Evolutionary conservation across 148 eudicot genomes (phyloP).

Genomic region (Vaccinium vitisidaea): DNA sequence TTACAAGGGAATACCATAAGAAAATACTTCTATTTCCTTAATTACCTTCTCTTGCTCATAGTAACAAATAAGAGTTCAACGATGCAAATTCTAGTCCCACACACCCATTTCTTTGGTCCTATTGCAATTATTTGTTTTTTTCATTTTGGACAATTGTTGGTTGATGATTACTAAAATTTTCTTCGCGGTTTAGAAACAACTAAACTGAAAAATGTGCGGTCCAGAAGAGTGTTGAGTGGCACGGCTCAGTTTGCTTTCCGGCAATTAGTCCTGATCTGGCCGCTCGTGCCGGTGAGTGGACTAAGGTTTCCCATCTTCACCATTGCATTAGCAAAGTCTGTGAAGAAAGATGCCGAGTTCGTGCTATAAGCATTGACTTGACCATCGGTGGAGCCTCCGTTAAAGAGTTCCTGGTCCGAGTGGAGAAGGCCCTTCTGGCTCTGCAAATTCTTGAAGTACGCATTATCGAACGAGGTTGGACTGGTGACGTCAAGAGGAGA

Average conservation of each 20-base stretch:
- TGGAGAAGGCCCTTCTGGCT: conserved; percentile 51
- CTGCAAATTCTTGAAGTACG: conserved; percentile 42
- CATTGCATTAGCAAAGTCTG: conserved; percentile 59
- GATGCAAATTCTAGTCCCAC: background rate
- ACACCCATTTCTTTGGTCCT: too few relatives aligned
- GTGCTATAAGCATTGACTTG: conserved; percentile 42
- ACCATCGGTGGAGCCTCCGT: conserved; percentile 50
- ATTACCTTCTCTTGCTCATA: background rate
- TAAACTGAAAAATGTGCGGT: background rate
- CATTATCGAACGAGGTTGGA: conserved; percentile 51
- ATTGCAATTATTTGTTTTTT: too few relatives aligned
- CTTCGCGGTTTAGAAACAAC: background rate
- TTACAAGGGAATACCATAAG: background rate
- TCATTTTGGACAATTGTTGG: too few relatives aligned
- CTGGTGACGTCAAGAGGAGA: conserved; percentile 51
- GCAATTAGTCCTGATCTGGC: conserved; percentile 63
- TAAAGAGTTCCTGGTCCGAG: conserved; percentile 62
- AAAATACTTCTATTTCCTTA: background rate
- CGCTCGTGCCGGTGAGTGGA: conserved; percentile 57
- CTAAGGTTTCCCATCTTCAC: conserved; percentile 62
- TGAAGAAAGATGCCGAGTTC: conserved; percentile 40
- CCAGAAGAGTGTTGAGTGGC: background rate
- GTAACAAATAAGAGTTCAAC: background rate
- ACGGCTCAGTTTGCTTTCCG: conserved; percentile 39
- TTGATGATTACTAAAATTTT: too few relatives aligned